Evolutionary conservation across 805 yeast species (phyloP), one percentile per base, ranked within the genome.

Genomic region (Danielia oregonensis): DNA sequence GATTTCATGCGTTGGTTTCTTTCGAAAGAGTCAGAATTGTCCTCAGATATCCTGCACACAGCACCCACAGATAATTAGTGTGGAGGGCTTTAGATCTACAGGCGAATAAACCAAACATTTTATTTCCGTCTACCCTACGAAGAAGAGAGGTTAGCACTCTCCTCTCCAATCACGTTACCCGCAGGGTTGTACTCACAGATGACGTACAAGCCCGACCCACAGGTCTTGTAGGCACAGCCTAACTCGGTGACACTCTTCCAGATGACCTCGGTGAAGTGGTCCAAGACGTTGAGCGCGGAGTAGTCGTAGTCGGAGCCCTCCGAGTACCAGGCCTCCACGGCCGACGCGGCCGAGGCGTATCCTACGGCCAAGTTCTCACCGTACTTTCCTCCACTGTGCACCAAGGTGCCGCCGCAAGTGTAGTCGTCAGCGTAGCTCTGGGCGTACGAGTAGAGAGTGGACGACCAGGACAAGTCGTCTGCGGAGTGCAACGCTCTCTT

Each of bases 231-330:
- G 34, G 82, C 93, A 64, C 95, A 86, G 13, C 94, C 95, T 11
- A 86, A 37, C 43, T 67, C 56, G 7, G 78, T 67, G 19, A 86
- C 65, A 17, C 63, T 56, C 44, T 68, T 72, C 95, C 95, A 86
- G 21, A 86, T 76, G 29, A 86, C 64, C 57, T 84, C 93, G 14
- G 94, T 83, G 62, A 84, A 86, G 59, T 86, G 95, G 46, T 65
- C 59, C 36, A 61, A 36, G 12, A 26, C 36, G 17, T 19, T 23
- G 15, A 38, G 33, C 8, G 33, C 19, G 14, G 33, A 17, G 42
- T 43, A 47, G 32, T 43, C 41, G 36, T 44, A 47, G 27, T 17
- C 25, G 6, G 12, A 19, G n/a, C 42, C 46, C 34, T 47, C 51
- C 14, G 36, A 25, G 39, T 47, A 47, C 51, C 51, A 47, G 12